These are phyloP conservation scores for Oenanthe javanica DNA, from an alignment of 140 eudicot species.

Conservation along the genomic window DNA sequence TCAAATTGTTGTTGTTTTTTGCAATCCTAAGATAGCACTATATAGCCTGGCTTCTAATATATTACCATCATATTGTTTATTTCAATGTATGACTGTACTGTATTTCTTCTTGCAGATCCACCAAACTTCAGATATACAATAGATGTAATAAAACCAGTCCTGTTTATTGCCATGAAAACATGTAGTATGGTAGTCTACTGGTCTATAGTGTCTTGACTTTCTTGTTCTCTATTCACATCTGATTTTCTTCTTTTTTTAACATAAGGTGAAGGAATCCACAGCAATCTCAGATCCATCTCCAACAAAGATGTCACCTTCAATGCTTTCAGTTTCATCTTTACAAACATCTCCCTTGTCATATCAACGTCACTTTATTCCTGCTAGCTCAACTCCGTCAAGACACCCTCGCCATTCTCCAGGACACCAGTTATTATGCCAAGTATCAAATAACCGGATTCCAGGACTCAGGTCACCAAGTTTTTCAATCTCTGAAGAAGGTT, in stretches of 20 bases:
- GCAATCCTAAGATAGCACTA: neutral
- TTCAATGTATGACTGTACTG: constrained; percentile 12
- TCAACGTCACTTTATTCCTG: constrained; percentile 54
- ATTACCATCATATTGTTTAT: neutral
- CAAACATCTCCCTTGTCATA: constrained; percentile 71
- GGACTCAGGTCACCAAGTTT: constrained; percentile 66
- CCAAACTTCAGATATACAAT: constrained; percentile 31
- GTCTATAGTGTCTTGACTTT: neutral
- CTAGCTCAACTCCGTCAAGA: constrained; percentile 72
- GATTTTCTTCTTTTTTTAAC: neutral
- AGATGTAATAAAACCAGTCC: constrained; percentile 22
- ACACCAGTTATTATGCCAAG: constrained; percentile 57
- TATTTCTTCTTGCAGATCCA: constrained; percentile 38
- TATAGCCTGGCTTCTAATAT: neutral
- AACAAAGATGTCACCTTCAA: constrained; percentile 54
- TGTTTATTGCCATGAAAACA: neutral
- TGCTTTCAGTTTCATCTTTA: constrained; percentile 56
- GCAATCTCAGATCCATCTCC: constrained; percentile 54
- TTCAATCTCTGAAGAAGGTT: constrained; percentile 73
- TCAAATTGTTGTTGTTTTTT: neutral
- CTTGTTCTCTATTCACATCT: neutral
- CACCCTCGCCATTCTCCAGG: constrained; percentile 68
- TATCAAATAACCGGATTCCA: constrained; percentile 64
- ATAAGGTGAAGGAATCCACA: constrained; percentile 47
- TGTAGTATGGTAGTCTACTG: neutral